Conservation (phyloP, 306 rosid species). For the Cucurbita moschata region DNA sequence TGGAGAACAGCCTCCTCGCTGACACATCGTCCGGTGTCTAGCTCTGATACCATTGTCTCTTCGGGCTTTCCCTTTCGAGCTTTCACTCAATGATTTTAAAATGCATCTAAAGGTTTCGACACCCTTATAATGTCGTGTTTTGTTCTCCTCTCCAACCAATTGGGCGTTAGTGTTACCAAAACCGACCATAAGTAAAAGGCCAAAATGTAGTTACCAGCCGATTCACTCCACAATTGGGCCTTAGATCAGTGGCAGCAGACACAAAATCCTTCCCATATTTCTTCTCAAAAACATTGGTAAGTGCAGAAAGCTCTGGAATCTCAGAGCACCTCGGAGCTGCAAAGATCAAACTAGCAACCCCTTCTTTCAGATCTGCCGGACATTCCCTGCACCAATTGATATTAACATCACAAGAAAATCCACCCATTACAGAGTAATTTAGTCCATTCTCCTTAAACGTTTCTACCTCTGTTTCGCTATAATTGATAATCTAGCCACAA, state of each 20-base stretch:
- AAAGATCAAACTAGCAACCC: slow-evolving; percentile 78
- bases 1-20: too few species aligned
- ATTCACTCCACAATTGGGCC: slow-evolving; percentile 85
- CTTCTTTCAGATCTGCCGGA: slow-evolving; percentile 94
- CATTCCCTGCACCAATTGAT: slow-evolving; percentile 48
- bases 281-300: slow-evolving; percentile 68
- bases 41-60: too few species aligned
- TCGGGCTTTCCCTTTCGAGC: too few species aligned
- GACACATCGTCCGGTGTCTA: too few species aligned
- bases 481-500: slow-evolving; percentile 73
- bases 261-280: slow-evolving; percentile 89
- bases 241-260: slow-evolving; percentile 79
- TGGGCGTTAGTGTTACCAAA: too few species aligned
- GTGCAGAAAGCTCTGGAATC: slow-evolving; percentile 67
- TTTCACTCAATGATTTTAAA: too few species aligned
- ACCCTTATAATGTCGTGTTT: too few species aligned
- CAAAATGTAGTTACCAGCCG: slow-evolving; percentile 33
- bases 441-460: not conserved
- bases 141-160: too few species aligned
- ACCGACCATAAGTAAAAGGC: too few species aligned
- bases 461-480: slow-evolving; percentile 71
- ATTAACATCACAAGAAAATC: slow-evolving; percentile 9
- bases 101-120: too few species aligned
- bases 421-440: too few species aligned
- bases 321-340: slow-evolving; percentile 94